Evolutionary conservation across 2,329 filamentous ascomycete species (phyloP), one percentile per base, ranked within the genome.

Genomic region (Aspergillus flavus): DNA sequence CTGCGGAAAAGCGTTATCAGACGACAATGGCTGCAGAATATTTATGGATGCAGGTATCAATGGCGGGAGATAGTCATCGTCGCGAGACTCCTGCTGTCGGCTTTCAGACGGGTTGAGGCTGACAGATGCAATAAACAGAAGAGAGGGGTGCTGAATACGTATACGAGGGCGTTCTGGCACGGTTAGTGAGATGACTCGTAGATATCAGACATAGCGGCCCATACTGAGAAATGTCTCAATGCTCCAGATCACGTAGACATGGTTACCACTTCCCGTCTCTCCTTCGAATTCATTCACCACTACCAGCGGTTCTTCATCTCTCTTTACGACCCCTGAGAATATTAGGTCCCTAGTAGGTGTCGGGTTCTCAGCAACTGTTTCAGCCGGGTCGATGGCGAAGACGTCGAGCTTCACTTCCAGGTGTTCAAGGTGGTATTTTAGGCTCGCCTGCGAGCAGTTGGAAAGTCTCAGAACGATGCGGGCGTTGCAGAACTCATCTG

Each of bases 41-140:
- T 88, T 89, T 11, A 82, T 76, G 0, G 86, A 84, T n/a, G 84
- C 79, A 6, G 85, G 84, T n/a, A 85, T 77, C 53, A 82, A 78
- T 55, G 83, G 82, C 19, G 83, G 81, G 7, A 88, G 78, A 67
- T 86, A 86, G 55, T 84, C 81, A 65, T 85, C 81, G 39, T 83
- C 78, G 6, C 73, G 67, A 23, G 75, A 68, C 32, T 75, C 73
- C 61, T 72, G 71, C 57, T 76, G 73, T n/a, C 75, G 69, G 36
- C 67, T 73, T 57, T 81, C 78, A 1, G 79, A 71, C 2, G 82
- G 80, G 61, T 79, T 82, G 36, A 84, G 72, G 57, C 76, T 81
- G 23, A 79, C 79, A 23, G 78, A 81, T 28, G 82, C 80, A 36
- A 82, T 82, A 68, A 89, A 86, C 55, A 86, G 81, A 30, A 89